Conservation (phyloP, 805 yeast genomes). For the Ascoidea tarda region DNA sequence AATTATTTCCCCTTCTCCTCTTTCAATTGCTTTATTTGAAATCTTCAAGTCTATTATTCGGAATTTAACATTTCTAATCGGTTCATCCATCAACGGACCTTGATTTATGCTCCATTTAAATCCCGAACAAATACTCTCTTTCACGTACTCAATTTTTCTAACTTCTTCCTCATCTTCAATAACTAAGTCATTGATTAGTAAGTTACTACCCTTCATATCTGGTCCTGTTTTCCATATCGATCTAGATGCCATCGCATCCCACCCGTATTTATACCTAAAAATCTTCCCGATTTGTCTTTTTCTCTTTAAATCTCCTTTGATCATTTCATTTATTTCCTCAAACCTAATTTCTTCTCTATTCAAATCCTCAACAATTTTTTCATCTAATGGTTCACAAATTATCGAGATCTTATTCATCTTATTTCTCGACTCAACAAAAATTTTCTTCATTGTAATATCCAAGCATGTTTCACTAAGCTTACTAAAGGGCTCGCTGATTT, state of each 20-base stretch:
- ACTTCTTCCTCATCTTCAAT: constrained; percentile 57
- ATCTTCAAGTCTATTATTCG: constrained; percentile 48
- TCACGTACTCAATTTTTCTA: constrained; percentile 25
- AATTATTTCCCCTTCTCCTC: constrained; percentile 57
- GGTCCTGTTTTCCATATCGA: constrained; percentile 74
- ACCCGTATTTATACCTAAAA: constrained; percentile 43
- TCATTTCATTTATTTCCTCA: constrained; percentile 11
- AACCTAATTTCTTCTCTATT: constrained; percentile 23
- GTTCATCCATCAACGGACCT: constrained; percentile 90
- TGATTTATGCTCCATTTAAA: constrained; percentile 73
- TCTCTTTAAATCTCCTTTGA: constrained; percentile 11
- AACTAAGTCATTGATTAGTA: constrained; percentile 55
- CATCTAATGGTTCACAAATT: constrained; percentile 62
- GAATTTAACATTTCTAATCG: constrained; percentile 56
- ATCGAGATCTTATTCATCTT: constrained; percentile 46
- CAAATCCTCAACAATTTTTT: constrained; percentile 39
- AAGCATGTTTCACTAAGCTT: constrained; percentile 66
- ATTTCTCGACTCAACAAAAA: constrained; percentile 45
- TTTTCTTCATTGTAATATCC: constrained; percentile 51
- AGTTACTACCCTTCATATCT: constrained; percentile 35
- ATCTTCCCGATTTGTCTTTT: constrained; percentile 33
- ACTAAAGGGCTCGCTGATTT: constrained; percentile 75
- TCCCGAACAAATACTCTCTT: constrained; percentile 54
- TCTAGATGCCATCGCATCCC: constrained; percentile 79
- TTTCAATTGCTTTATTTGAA: constrained; percentile 30